These are phyloP conservation scores for Kondoa malvinella DNA, from an alignment of 768 basidiomycete species.

Conservation along the genomic window DNA sequence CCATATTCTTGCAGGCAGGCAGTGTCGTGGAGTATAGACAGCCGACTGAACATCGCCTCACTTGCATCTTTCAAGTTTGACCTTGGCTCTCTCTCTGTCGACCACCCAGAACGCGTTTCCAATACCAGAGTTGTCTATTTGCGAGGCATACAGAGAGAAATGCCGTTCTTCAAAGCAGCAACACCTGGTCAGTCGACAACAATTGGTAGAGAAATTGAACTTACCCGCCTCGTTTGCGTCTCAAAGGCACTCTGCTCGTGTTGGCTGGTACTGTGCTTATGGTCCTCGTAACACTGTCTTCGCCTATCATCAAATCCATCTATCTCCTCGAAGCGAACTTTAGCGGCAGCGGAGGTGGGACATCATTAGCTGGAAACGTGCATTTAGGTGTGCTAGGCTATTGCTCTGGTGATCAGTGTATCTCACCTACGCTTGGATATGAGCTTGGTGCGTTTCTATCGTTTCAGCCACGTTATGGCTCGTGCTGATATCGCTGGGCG, in stretches of 20 bases:
- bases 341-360: constrained; percentile 34
- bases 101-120: too few species aligned
- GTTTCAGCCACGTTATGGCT: not conserved
- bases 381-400: constrained; percentile 83
- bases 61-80: too few species aligned
- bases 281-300: constrained; percentile 66
- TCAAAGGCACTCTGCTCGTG: constrained; percentile 67
- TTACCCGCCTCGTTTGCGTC: not conserved
- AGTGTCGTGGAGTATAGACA: too few species aligned
- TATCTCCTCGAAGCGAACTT: constrained; percentile 68
- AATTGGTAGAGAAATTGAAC: not conserved
- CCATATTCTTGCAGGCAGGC: not conserved
- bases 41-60: too few species aligned
- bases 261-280: constrained; percentile 61
- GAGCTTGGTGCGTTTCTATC: constrained; percentile 48
- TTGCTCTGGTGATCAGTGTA: constrained; percentile 57
- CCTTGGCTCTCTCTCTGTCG: too few species aligned
- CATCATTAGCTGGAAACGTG: constrained; percentile 39
- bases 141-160: too few species aligned
- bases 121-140: too few species aligned
- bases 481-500: not conserved
- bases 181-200: not conserved
- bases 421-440: constrained; percentile 67
- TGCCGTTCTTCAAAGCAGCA: not conserved
- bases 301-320: constrained; percentile 72